These are phyloP conservation scores for Myriosclerotinia scirpicola DNA, from an alignment of 2,329 filamentous ascomycete genomes.

Conservation along the genomic window DNA sequence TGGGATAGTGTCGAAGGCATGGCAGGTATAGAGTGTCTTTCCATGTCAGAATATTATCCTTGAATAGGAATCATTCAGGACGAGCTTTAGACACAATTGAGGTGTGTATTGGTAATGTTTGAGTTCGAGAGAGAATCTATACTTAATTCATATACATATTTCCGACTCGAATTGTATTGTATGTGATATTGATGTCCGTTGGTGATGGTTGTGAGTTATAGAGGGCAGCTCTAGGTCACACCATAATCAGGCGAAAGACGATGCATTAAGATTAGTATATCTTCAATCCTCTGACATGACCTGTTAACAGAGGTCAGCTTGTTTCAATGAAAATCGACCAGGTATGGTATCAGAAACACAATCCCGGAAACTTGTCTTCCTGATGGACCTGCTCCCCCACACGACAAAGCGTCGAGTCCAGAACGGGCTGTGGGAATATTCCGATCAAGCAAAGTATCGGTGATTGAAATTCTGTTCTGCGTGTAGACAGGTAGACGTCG, in stretches of 20 bases:
- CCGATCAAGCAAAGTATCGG: neutral
- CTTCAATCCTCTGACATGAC: neutral
- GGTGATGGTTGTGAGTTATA: neutral
- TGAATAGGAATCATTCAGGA: constrained; percentile 12
- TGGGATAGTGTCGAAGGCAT: constrained; percentile 38
- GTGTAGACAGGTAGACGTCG: neutral
- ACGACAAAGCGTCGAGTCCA: constrained; percentile 7
- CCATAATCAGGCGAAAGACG: neutral
- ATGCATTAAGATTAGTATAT: neutral
- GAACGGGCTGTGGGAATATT: constrained; percentile 5
- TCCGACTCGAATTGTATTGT: neutral
- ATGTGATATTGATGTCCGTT: neutral
- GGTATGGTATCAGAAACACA: neutral
- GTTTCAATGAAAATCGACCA: neutral
- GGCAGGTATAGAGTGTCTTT: constrained; percentile 34
- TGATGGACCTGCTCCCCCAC: neutral
- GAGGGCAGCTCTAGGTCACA: neutral
- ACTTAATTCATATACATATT: neutral
- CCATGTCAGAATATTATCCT: constrained; percentile 37
- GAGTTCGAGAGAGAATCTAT: neutral
- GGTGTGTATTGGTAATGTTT: neutral
- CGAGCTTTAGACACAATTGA: neutral
- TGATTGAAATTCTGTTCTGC: neutral
- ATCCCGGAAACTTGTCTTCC: neutral
- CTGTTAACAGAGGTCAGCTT: neutral